Evolutionary conservation across 2,329 filamentous ascomycete genomes (phyloP), one percentile per base, ranked within the genome.

Genomic region (Erysiphe pulchra): DNA sequence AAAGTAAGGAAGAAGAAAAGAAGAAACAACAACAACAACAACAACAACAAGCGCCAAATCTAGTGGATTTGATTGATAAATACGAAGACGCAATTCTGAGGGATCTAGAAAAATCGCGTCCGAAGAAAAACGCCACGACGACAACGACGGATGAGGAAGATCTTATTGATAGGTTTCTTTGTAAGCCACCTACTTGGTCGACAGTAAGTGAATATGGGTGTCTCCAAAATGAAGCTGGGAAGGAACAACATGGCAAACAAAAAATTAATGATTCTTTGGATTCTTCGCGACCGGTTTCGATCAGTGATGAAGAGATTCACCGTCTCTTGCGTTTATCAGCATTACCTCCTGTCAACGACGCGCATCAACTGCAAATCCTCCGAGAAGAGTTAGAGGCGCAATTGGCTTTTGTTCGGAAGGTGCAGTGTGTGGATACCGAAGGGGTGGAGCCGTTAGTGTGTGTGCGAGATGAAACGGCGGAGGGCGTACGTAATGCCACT

Each of bases 301-400:
- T 60, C 47, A 75, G 78, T 0, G 64, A 74, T 0, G 58, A 72
- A 40, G 76, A 84, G 59, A 70, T 95, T 0, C 75, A 73, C 53
- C 87, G 94, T 60, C 75, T 95, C 10, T 76, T 94, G 33, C 80
- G 82, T 16, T 76, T 95, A 36, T 92, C 86, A 4, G 86, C 87
- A 13, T 76, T 98, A 0, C 85, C 87, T 0, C 69, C 69, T 1
- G 85, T 87, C 0, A 67, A 67, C 1, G 51, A 64, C 1, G 66
- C 66, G 45, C 77, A 85, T 53, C 79, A 92, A 58, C 55, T 64
- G 0, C 13, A 38, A 11, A 11, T 24, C 9, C 62, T 67, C 24
- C 83, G 93, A 73, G 69, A 92, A 3, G 58, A 69, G 18, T 69
- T 98, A 1, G 70, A 77, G 45, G 75, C 80, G 31, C 90, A 98